phyloP scores from a whole-genome alignment of 2,329 filamentous ascomycete species.

The Alternaria conjuncta region DNA sequence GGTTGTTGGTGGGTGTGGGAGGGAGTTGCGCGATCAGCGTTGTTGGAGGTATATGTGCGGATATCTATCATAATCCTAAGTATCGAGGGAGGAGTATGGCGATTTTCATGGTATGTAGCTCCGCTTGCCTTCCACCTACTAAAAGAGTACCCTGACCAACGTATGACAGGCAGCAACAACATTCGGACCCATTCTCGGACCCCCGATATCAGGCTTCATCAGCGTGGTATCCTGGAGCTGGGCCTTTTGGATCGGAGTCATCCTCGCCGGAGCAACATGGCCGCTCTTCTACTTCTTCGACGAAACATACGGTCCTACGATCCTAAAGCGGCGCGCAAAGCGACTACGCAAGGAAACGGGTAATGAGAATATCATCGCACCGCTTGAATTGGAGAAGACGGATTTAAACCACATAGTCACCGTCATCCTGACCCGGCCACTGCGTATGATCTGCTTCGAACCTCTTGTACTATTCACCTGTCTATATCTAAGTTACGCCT shows the following conservation, averaged over 20 bases:
- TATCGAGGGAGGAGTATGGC: slow-evolving; percentile 39
- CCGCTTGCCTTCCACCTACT: too few relatives aligned
- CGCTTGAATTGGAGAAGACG: slow-evolving; percentile 67
- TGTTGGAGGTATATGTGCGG: slow-evolving; percentile 67
- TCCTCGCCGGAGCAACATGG: slow-evolving; percentile 69
- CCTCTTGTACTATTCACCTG: slow-evolving; percentile 76
- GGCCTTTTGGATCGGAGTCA: slow-evolving; percentile 73
- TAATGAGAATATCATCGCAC: slow-evolving; percentile 61
- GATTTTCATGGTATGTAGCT: slow-evolving; percentile 34
- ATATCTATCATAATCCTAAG: slow-evolving; percentile 66
- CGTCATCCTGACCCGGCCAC: slow-evolving; percentile 72
- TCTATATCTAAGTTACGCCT: slow-evolving; percentile 68
- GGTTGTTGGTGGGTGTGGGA: slow-evolving; percentile 53
- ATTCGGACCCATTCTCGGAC: slow-evolving; percentile 70
- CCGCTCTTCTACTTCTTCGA: slow-evolving; percentile 67
- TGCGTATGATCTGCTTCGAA: slow-evolving; percentile 76
- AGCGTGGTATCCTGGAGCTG: slow-evolving; percentile 70
- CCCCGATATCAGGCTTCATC: slow-evolving; percentile 69
- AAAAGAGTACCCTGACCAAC: too few relatives aligned
- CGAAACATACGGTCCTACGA: slow-evolving; percentile 55
- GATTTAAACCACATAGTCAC: slow-evolving; percentile 66
- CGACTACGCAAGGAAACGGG: slow-evolving; percentile 64
- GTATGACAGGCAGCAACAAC: slow-evolving; percentile 64
- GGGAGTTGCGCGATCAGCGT: slow-evolving; percentile 63
- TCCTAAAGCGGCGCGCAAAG: slow-evolving; percentile 60